Base-by-base conservation (phyloP, 2,329 filamentous ascomycete species). In the Aspergillus amoenus region DNA sequence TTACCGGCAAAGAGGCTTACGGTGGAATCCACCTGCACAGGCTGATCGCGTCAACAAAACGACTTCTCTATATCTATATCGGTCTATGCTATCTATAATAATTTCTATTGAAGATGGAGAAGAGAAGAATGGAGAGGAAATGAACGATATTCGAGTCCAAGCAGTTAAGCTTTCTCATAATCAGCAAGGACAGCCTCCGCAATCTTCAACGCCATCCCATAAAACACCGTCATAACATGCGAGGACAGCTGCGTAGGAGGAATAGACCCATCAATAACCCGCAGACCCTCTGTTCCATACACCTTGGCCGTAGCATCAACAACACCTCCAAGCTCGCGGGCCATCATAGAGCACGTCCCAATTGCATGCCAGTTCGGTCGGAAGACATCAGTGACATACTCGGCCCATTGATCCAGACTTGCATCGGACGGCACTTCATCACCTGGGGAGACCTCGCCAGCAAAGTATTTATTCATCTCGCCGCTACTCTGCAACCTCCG, bases 231-330 rank as follows among this genome's bases (percentile, higher is more conserved):
- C 67, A 70, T 70, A 18, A 72, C 66, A 44, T 72, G 69, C 5
- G 66, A 58, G 18, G 69, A 71, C 4, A 71, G 54, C 45, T 72
- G 69, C 17, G 68, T 70, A 2, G 73, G 72, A 13, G 69, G 66
- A 12, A 73, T 68, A 43, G 71, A 74, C 7, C 72, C 71, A 56
- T 76, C 73, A 24, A 74, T 64, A 1, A 76, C 72, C 9, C 73
- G 66, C 11, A 75, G 66, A 4, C 66, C 63, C n/a, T 68, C 37
- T 1, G 69, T 65, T 13, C 66, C 72, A 52, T 73, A 72, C 5
- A 71, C 69, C 52, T 55, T 66, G 22, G 66, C 65, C 17, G 60
- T 61, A 17, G 60, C 40, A 52, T 72, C 68, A 1, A 76, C 68
- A 15, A 73, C 70, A 34, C 71, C 72, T n/a, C 67, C 70, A 22